phyloP scores from a whole-genome alignment of 148 eudicot genomes.

The Fagopyrum homotropicum region DNA sequence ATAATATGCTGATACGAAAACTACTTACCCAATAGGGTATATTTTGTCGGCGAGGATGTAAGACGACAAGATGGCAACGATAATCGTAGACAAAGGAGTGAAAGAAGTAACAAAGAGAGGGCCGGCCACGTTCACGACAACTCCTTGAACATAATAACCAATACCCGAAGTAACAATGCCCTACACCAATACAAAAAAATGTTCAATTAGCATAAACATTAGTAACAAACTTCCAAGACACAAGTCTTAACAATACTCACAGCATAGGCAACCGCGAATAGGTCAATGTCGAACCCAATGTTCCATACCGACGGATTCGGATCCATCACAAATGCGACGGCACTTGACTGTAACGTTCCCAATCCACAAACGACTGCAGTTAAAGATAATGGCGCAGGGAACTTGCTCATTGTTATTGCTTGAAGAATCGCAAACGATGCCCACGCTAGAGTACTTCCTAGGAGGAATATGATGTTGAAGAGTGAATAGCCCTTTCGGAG shows the following conservation, averaged over 20 bases:
- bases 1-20: not conserved
- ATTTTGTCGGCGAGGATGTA: not conserved
- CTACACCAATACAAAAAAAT: not conserved
- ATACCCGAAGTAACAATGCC: slow-evolving; percentile 1
- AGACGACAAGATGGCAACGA: not conserved
- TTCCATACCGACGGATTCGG: slow-evolving; percentile 16
- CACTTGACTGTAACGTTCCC: slow-evolving; percentile 23
- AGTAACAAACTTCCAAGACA: not conserved
- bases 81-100: slow-evolving; percentile 1
- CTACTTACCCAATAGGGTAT: not conserved
- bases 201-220: not conserved
- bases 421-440: slow-evolving; percentile 30
- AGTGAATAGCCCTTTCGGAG: slow-evolving; percentile 19
- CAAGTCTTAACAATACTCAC: slow-evolving; percentile 25
- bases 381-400: slow-evolving; percentile 15
- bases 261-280: slow-evolving; percentile 48
- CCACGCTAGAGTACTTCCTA: slow-evolving; percentile 28
- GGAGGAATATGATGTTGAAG: slow-evolving; percentile 17
- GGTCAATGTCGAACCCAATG: slow-evolving; percentile 20
- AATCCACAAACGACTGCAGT: slow-evolving; percentile 18
- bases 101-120: slow-evolving; percentile 2
- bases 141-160: slow-evolving; percentile 8
- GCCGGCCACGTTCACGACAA: slow-evolving; percentile 3
- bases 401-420: slow-evolving; percentile 20
- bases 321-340: slow-evolving; percentile 19